These are phyloP conservation scores for Neurospora discreta DNA, from an alignment of 495 filamentous ascomycete species.

Conservation along the genomic window DNA sequence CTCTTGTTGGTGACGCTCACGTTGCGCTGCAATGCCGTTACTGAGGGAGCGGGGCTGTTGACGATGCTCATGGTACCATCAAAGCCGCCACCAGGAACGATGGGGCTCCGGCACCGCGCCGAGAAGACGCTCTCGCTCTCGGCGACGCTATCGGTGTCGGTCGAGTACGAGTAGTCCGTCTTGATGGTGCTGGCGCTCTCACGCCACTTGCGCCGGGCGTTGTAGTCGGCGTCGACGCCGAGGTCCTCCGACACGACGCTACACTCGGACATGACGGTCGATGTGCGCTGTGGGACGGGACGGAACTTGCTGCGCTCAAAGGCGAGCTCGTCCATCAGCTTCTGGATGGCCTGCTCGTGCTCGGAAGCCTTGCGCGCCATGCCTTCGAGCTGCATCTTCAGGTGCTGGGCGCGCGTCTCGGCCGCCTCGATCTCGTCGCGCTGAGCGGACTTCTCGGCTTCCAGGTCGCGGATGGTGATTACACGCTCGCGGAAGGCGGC, in stretches of 20 bases:
- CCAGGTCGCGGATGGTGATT: conserved; percentile 44
- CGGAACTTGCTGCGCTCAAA: conserved; percentile 36
- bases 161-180: conserved; percentile 41
- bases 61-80: conserved; percentile 19
- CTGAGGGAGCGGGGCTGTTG: conserved; percentile 6
- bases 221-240: conserved; percentile 36
- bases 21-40: background rate
- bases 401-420: conserved; percentile 50
- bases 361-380: conserved; percentile 58
- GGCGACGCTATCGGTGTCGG: conserved; percentile 42
- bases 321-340: conserved; percentile 51
- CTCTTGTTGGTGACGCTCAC: background rate
- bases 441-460: conserved; percentile 53
- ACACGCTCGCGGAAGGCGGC: conserved; percentile 57
- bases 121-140: conserved; percentile 55
- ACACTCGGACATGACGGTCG: conserved; percentile 8
- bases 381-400: conserved; percentile 66
- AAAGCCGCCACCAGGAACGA: conserved; percentile 4
- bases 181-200: conserved; percentile 41
- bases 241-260: conserved; percentile 39
- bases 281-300: conserved; percentile 16
- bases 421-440: conserved; percentile 66
- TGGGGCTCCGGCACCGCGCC: conserved; percentile 35
- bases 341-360: conserved; percentile 53
- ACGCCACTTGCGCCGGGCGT: conserved; percentile 31